Evolutionary conservation across 164 flowering plant genomes (phyloP).

Genomic region (Buxus sempervirens): DNA sequence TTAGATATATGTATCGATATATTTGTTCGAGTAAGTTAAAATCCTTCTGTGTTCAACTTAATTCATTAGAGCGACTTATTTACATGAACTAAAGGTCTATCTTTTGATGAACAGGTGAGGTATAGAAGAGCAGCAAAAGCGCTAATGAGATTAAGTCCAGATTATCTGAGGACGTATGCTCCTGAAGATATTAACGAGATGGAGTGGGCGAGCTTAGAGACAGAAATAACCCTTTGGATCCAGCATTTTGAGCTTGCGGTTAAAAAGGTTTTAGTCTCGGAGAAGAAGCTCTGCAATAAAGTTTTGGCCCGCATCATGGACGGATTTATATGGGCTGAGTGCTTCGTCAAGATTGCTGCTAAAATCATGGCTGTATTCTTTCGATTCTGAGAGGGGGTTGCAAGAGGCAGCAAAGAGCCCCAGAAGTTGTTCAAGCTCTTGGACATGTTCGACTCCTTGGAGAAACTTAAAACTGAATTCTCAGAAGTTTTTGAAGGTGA

Average conservation of each 20-base stretch:
- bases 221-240: slow-evolving; percentile 63
- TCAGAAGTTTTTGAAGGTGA: slow-evolving; percentile 49
- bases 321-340: slow-evolving; percentile 57
- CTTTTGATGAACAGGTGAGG: slow-evolving; percentile 64
- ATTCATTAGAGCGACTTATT: no score
- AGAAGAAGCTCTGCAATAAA: slow-evolving; percentile 51
- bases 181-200: slow-evolving; percentile 68
- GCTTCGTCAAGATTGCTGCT: slow-evolving; percentile 64
- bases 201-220: slow-evolving; percentile 64
- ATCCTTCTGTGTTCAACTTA: not conserved
- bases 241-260: slow-evolving; percentile 62
- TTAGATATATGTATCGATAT: slow-evolving; percentile 72
- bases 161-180: slow-evolving; percentile 45
- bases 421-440: slow-evolving; percentile 73
- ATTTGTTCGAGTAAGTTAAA: slow-evolving; percentile 50
- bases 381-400: slow-evolving; percentile 69
- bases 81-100: no score
- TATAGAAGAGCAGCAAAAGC: slow-evolving; percentile 77
- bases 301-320: slow-evolving; percentile 47
- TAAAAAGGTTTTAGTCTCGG: slow-evolving; percentile 47
- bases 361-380: slow-evolving; percentile 81
- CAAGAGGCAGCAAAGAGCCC: slow-evolving; percentile 67
- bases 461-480: slow-evolving; percentile 45
- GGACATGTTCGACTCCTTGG: slow-evolving; percentile 66
- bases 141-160: slow-evolving; percentile 60